phyloP scores from a whole-genome alignment of 1,284 basidiomycete species.

The Microbotryum intermedium region DNA sequence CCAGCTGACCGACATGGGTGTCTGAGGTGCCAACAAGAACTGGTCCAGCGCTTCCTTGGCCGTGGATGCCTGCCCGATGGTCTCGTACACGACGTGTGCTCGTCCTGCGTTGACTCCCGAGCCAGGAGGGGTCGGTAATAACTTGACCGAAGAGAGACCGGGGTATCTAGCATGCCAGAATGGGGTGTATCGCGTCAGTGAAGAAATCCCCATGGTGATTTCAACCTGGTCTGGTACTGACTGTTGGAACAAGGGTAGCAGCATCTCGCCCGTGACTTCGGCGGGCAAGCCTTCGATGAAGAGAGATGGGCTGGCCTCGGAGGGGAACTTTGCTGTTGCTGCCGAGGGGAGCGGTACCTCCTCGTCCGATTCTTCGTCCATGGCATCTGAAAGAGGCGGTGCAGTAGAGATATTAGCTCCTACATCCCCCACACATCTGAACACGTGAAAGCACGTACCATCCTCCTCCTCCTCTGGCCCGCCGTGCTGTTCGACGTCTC shows the following conservation, averaged over 20 bases:
- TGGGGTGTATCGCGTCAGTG: conserved; percentile 2
- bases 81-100: conserved; percentile 67
- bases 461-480: conserved; percentile 26
- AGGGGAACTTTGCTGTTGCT: background rate
- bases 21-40: conserved; percentile 69
- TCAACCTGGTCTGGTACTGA: conserved; percentile 42
- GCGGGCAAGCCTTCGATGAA: conserved; percentile 22
- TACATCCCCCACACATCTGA: background rate
- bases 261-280: conserved; percentile 59
- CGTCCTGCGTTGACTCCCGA: conserved; percentile 45
- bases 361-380: conserved; percentile 30
- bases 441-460: background rate
- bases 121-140: conserved; percentile 50
- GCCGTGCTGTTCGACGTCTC: conserved; percentile 22
- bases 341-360: conserved; percentile 15
- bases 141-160: conserved; percentile 61
- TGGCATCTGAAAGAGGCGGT: conserved; percentile 11
- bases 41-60: conserved; percentile 70
- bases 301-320: conserved; percentile 17
- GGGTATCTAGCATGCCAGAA: conserved; percentile 50
- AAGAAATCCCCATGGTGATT: background rate
- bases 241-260: conserved; percentile 80
- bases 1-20: conserved; percentile 58
- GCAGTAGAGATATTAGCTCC: background rate
- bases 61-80: conserved; percentile 56